These are phyloP conservation scores for Camelina hispida DNA, from an alignment of 345 rosid genomes.

Conservation along the genomic window DNA sequence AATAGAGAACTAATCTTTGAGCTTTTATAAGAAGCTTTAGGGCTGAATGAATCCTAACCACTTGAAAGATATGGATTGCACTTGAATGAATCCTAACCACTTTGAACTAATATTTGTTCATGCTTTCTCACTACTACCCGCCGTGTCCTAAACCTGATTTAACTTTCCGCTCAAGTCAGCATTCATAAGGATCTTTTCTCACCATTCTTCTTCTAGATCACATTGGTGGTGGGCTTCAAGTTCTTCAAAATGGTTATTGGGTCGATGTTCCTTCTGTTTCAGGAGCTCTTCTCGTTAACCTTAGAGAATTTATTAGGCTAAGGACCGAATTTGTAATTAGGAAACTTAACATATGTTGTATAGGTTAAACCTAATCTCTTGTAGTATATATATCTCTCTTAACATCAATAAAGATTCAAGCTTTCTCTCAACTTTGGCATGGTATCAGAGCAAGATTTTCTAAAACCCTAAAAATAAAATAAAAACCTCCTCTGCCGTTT, in stretches of 20 bases:
- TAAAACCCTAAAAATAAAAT: no score
- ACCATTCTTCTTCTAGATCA: constrained; percentile 63
- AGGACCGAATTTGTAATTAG: no score
- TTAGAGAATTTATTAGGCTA: no score
- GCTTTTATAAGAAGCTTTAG: constrained; percentile 54
- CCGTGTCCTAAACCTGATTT: constrained; percentile 60
- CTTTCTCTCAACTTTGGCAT: no score
- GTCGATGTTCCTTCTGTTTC: constrained; percentile 56
- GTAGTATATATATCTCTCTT: no score
- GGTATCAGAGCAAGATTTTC: no score
- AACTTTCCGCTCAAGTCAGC: constrained; percentile 55
- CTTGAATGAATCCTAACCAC: constrained; percentile 45
- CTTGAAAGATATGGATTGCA: constrained; percentile 50
- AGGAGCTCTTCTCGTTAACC: no score
- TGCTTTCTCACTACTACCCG: constrained; percentile 61
- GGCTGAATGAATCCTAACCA: constrained; percentile 47
- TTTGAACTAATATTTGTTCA: constrained; percentile 44
- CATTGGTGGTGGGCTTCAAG: constrained; percentile 61
- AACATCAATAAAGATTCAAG: no score
- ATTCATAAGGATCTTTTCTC: constrained; percentile 55
- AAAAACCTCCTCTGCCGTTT: no score
- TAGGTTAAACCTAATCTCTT: no score
- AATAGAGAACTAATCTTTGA: neutral
- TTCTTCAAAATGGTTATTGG: constrained; percentile 48
- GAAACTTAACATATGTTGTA: no score